Percentiles rank a stretch among this genome's conserved stretches.
These are phyloP conservation scores for Macrophomina tecta DNA, from an alignment of 2,329 filamentous ascomycete species.

Conservation along the genomic window DNA sequence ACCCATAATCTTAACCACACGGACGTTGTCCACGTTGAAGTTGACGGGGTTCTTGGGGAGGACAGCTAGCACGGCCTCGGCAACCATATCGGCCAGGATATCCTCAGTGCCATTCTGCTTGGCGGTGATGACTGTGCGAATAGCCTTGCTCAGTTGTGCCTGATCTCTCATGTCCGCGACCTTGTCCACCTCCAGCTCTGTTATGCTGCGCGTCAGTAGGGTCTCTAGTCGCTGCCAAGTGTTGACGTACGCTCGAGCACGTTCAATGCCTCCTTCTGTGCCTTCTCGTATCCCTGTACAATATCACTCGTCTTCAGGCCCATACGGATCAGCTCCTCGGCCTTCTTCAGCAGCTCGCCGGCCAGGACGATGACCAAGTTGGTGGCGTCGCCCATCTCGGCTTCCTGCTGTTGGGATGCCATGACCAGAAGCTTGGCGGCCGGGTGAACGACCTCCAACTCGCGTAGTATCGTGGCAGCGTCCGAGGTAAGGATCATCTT, in stretches of 20 bases:
- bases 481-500: slow-evolving; percentile 99
- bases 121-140: slow-evolving; percentile 92
- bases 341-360: slow-evolving; percentile 94
- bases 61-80: slow-evolving; percentile 82
- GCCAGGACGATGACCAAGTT: slow-evolving; percentile 97
- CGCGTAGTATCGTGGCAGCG: slow-evolving; percentile 93
- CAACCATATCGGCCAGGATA: slow-evolving; percentile 82
- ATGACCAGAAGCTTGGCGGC: slow-evolving; percentile 97
- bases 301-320: slow-evolving; percentile 99
- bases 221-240: not conserved
- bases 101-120: slow-evolving; percentile 97
- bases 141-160: slow-evolving; percentile 89
- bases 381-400: slow-evolving; percentile 98
- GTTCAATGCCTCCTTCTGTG: slow-evolving; percentile 85
- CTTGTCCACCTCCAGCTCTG: slow-evolving; percentile 86
- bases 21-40: slow-evolving; percentile 99
- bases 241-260: slow-evolving; percentile 70
- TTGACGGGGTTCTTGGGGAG: slow-evolving; percentile 93
- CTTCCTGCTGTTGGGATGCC: slow-evolving; percentile 98
- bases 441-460: slow-evolving; percentile 97
- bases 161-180: slow-evolving; percentile 82
- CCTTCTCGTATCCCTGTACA: slow-evolving; percentile 92
- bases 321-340: slow-evolving; percentile 94
- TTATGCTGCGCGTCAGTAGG: not conserved
- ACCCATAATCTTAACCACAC: slow-evolving; percentile 99